Conservation (phyloP, 306 rosid species). For the Echinosophora koreensis region DNA sequence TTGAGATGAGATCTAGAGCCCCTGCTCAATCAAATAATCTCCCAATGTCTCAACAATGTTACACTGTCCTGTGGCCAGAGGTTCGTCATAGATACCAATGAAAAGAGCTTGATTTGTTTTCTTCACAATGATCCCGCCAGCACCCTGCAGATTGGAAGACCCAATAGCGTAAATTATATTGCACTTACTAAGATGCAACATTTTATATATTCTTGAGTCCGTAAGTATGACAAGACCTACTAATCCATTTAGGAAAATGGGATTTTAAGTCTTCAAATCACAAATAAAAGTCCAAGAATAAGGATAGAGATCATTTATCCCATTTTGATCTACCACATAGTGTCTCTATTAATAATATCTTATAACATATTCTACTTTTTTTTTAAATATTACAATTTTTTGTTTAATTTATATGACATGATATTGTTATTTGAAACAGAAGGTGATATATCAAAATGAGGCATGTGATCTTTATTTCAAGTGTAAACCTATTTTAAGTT, state of each 20-base stretch:
- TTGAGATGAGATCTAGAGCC: slow-evolving; percentile 44
- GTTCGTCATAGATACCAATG: slow-evolving; percentile 60
- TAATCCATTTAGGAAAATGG: neutral
- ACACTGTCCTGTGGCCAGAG: slow-evolving; percentile 62
- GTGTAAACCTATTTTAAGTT: too few relatives aligned
- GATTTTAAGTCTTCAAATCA: neutral
- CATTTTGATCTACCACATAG: too few relatives aligned
- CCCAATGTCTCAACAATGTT: slow-evolving; percentile 73
- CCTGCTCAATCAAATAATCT: slow-evolving; percentile 61
- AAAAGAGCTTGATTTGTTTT: slow-evolving; percentile 59
- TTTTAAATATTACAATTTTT: too few relatives aligned
- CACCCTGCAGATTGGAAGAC: slow-evolving; percentile 48
- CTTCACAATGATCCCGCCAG: slow-evolving; percentile 64
- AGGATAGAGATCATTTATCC: too few relatives aligned
- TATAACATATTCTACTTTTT: too few relatives aligned
- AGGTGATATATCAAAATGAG: too few relatives aligned
- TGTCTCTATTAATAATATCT: too few relatives aligned
- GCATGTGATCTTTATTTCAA: too few relatives aligned
- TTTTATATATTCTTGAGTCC: neutral
- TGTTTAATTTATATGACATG: too few relatives aligned
- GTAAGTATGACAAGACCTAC: neutral
- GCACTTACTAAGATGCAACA: neutral
- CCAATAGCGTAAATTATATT: neutral
- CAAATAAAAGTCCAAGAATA: neutral
- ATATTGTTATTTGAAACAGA: too few relatives aligned